Percentiles rank a stretch among this genome's conserved stretches.
Evolutionary conservation across 805 yeast genomes (phyloP).

Genomic region (Maudiozyma pseudohumilis): DNA sequence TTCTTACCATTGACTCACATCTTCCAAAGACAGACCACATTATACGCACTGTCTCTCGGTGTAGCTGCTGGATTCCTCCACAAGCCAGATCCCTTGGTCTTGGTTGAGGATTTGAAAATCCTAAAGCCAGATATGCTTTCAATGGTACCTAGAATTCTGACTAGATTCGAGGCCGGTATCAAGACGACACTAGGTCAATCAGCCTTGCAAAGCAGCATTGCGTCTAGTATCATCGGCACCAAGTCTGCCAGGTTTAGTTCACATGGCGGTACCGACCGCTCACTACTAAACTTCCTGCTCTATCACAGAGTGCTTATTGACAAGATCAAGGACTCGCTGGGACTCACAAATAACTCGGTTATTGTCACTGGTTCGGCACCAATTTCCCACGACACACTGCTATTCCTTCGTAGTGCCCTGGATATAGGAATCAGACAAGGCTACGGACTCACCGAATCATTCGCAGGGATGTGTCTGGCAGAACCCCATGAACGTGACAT

Average conservation of each 20-base stretch:
- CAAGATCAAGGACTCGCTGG: conserved; percentile 39
- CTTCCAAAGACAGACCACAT: conserved; percentile 39
- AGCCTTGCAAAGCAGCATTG: conserved; percentile 16
- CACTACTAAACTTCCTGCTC: conserved; percentile 29
- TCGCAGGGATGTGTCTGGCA: conserved; percentile 46
- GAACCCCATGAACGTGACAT: conserved; percentile 37
- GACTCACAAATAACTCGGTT: conserved; percentile 35
- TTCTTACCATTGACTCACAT: conserved; percentile 54
- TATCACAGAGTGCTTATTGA: conserved; percentile 29
- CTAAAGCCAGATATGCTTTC: conserved; percentile 45
- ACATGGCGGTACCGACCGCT: conserved; percentile 33
- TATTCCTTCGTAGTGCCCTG: conserved; percentile 52
- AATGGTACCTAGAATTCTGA: conserved; percentile 56
- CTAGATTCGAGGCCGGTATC: conserved; percentile 51
- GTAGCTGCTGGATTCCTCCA: conserved; percentile 46
- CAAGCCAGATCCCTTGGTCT: conserved; percentile 39
- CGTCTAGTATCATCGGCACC: conserved; percentile 18
- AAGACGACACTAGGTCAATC: conserved; percentile 31
- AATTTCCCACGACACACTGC: conserved; percentile 48
- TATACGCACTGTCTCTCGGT: conserved; percentile 38
- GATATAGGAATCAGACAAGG: conserved; percentile 53
- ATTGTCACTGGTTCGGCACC: conserved; percentile 61
- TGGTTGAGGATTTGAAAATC: conserved; percentile 48
- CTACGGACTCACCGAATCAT: conserved; percentile 66
- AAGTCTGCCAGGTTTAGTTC: conserved; percentile 17